These are phyloP conservation scores for Ogataea nonfermentans DNA, from an alignment of 805 yeast genomes.

Conservation along the genomic window DNA sequence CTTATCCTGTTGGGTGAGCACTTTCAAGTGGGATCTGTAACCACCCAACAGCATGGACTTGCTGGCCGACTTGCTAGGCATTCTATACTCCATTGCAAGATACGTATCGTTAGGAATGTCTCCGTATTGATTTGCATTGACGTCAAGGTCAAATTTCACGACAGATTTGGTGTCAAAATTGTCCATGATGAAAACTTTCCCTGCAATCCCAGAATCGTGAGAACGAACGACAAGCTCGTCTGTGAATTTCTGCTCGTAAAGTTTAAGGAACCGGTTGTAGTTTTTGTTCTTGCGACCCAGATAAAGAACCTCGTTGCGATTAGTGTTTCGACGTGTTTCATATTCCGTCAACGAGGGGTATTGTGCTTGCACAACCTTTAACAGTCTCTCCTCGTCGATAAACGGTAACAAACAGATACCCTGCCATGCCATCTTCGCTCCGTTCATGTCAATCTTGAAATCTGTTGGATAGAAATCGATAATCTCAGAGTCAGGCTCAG, in stretches of 20 bases:
- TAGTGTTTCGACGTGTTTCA: constrained; percentile 68
- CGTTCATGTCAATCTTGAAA: constrained; percentile 91
- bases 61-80: constrained; percentile 59
- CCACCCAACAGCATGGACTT: constrained; percentile 88
- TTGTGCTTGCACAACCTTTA: constrained; percentile 62
- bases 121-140: constrained; percentile 35
- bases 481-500: constrained; percentile 72
- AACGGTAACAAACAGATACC: constrained; percentile 89
- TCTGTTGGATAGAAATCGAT: constrained; percentile 89
- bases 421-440: constrained; percentile 93
- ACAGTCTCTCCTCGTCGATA: constrained; percentile 76
- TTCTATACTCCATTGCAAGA: constrained; percentile 48
- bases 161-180: constrained; percentile 37
- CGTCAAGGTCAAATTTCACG: constrained; percentile 45
- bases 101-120: constrained; percentile 40
- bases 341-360: constrained; percentile 62
- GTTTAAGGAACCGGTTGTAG: constrained; percentile 37
- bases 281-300: constrained; percentile 62
- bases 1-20: constrained; percentile 66
- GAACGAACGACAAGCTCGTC: constrained; percentile 43
- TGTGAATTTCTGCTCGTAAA: constrained; percentile 40
- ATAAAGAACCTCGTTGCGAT: constrained; percentile 66
- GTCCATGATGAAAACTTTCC: constrained; percentile 42
- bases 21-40: constrained; percentile 57
- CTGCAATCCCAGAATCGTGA: constrained; percentile 57